These are phyloP conservation scores for Paramyrothecium roridum DNA, from an alignment of 2,329 filamentous ascomycete species.

Conservation along the genomic window DNA sequence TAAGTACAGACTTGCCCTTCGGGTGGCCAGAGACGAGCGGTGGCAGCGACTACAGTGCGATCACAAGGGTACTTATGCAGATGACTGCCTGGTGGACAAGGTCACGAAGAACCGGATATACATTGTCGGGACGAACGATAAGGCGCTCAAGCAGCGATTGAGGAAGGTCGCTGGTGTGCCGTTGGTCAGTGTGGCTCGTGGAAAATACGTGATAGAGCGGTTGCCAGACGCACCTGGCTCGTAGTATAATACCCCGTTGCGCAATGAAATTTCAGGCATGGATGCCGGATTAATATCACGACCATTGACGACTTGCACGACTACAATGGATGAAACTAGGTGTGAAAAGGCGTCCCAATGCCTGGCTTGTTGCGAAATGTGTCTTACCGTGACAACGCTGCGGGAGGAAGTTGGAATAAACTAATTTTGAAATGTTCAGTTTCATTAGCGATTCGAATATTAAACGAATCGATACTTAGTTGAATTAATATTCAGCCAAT, in stretches of 20 bases:
- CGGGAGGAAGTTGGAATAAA: too few relatives aligned
- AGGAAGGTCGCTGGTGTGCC: slow-evolving; percentile 69
- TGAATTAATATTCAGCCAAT: too few relatives aligned
- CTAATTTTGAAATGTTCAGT: too few relatives aligned
- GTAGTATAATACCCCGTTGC: slow-evolving; percentile 9
- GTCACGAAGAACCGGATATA: slow-evolving; percentile 73
- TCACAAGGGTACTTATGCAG: slow-evolving; percentile 79
- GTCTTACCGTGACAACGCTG: too few relatives aligned
- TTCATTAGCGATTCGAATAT: too few relatives aligned
- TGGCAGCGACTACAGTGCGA: slow-evolving; percentile 85
- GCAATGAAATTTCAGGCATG: neutral
- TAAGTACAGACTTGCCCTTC: slow-evolving; percentile 82
- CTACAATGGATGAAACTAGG: too few relatives aligned
- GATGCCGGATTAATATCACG: neutral
- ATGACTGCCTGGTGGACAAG: slow-evolving; percentile 80
- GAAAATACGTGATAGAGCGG: slow-evolving; percentile 93
- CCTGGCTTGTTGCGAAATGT: too few relatives aligned
- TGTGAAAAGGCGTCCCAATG: too few relatives aligned
- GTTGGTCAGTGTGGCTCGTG: slow-evolving; percentile 77
- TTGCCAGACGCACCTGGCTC: slow-evolving; percentile 76
- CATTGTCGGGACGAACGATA: slow-evolving; percentile 74
- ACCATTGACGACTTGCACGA: neutral
- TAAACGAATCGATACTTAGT: too few relatives aligned
- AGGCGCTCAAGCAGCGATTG: slow-evolving; percentile 77
- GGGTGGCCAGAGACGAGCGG: slow-evolving; percentile 84